Base-by-base conservation (phyloP, 805 yeast species). In the Scheffersomyces amazonensis region DNA sequence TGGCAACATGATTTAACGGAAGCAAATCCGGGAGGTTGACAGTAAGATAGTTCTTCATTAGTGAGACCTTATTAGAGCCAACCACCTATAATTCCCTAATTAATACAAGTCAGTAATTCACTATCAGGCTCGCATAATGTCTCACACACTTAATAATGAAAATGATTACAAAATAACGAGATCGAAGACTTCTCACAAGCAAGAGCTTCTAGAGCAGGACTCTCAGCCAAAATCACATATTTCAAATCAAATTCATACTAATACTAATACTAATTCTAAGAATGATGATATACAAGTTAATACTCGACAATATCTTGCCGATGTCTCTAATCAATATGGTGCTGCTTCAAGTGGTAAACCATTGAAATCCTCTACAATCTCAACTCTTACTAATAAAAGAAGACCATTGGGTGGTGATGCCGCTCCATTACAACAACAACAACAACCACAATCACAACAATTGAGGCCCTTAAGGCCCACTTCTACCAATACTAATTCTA, bases 81-180 rank as follows among this genome's bases (percentile, higher is more conserved):
- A n/a, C n/a, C n/a, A n/a, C n/a, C n/a, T n/a, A n/a, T n/a, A n/a
- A n/a, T n/a, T n/a, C n/a, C n/a, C n/a, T n/a, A n/a, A n/a, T n/a
- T n/a, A n/a, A n/a, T n/a, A n/a, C n/a, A n/a, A n/a, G n/a, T n/a
- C n/a, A n/a, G n/a, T n/a, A n/a, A n/a, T n/a, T n/a, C n/a, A n/a
- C n/a, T n/a, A n/a, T n/a, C n/a, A n/a, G n/a, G n/a, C n/a, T n/a
- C n/a, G 6, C 6, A 25, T 3, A 9, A 42, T 42, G 46, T 22
- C 41, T 10, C 46, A 42, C 31, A 33, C 41, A 12, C 25, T 67
- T 35, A 64, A 61, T 44, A 66, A 67, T 51, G 73, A 68, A 46
- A 68, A 68, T 49, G 70, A 65, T 31, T 62, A 52, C 46, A 58
- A 66, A 41, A 47, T 61, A 39, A 52, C 64, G 32, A 54, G 69